A percentile compares a stretch with the other conserved stretches of the same genome.
Evolutionary conservation across 306 rosid genomes (phyloP).

Genomic region (Hippophae gyantsensis): DNA sequence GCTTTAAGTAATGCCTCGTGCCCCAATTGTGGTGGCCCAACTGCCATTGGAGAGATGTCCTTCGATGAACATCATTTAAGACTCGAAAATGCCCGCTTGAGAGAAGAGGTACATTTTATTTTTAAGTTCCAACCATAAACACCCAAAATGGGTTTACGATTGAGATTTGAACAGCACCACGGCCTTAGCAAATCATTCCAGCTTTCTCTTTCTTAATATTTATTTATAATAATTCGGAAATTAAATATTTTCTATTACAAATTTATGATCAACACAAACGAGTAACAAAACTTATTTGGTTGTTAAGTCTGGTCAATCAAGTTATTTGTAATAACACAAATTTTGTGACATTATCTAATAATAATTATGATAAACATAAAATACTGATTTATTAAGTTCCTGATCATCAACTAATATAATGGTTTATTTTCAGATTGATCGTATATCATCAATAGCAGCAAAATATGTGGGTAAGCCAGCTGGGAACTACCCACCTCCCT

Average conservation of each 20-base stretch:
- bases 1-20: conserved; percentile 92
- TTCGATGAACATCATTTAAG: conserved; percentile 92
- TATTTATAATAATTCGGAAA: no score
- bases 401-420: not conserved
- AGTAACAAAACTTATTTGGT: no score
- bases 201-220: not conserved
- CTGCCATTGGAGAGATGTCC: conserved; percentile 94
- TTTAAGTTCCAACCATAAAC: no score
- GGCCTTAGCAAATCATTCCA: not conserved
- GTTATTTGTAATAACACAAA: no score
- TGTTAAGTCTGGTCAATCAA: no score
- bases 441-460: conserved; percentile 90
- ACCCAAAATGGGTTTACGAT: no score
- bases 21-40: conserved; percentile 97
- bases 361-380: no score
- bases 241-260: no score
- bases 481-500: conserved; percentile 60
- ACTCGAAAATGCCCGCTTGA: conserved; percentile 74
- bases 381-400: not conserved
- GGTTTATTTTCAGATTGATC: conserved; percentile 46
- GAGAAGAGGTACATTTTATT: conserved; percentile 65
- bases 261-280: no score
- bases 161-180: no score
- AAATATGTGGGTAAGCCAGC: conserved; percentile 91
- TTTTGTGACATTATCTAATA: no score